Conservation (phyloP, 139 green algal genomes). For the Chlorella sp. region DNA sequence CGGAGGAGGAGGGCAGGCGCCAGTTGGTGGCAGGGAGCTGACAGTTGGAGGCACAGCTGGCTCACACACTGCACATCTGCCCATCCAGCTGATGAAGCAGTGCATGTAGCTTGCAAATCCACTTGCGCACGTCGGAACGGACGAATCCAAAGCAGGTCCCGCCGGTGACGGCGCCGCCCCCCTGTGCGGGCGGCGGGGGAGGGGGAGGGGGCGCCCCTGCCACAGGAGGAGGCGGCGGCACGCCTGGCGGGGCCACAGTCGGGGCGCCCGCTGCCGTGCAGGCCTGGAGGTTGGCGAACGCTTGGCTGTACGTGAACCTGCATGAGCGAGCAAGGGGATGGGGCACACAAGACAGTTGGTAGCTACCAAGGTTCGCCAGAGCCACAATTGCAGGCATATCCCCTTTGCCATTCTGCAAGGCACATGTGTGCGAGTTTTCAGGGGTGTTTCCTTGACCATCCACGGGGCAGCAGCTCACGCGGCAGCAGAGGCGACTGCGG, state of each 20-base stretch:
- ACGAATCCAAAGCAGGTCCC: constrained; percentile 9
- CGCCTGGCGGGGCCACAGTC: neutral
- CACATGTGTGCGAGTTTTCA: no score
- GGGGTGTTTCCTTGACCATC: no score
- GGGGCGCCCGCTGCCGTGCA: constrained; percentile 2
- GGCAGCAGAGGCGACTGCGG: neutral
- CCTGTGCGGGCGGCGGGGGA: neutral
- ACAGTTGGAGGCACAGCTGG: no score
- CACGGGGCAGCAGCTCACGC: neutral
- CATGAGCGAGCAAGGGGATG: neutral
- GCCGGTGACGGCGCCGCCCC: neutral
- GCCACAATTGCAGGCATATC: no score
- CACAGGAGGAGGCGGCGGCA: neutral
- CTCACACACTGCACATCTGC: no score
- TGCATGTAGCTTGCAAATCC: no score
- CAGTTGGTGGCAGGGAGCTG: no score
- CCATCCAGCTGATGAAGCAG: no score
- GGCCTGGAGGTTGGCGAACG: constrained; percentile 22
- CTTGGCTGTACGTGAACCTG: constrained; percentile 17
- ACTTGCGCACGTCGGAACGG: neutral
- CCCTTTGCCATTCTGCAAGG: no score
- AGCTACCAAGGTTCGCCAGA: no score
- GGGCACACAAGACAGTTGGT: neutral
- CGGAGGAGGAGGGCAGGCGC: no score
- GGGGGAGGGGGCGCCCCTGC: neutral